These are phyloP conservation scores for Diplodia intermedia DNA, from an alignment of 2,329 filamentous ascomycete species.

Conservation along the genomic window DNA sequence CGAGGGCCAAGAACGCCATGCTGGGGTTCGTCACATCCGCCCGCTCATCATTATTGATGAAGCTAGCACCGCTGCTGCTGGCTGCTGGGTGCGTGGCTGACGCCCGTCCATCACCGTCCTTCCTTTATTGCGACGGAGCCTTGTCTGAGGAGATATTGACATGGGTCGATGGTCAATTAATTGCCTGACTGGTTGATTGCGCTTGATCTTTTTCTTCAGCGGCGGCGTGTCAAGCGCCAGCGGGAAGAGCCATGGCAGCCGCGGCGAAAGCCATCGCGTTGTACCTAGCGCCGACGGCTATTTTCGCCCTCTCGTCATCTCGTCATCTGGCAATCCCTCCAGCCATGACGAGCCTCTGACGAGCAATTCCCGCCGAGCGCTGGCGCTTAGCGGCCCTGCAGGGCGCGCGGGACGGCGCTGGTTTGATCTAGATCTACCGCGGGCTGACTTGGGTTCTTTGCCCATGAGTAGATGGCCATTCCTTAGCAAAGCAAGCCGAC, in stretches of 20 bases:
- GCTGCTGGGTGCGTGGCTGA: not conserved
- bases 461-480: not conserved
- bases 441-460: not conserved
- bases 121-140: constrained; percentile 10
- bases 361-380: not conserved
- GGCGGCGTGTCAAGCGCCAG: not conserved
- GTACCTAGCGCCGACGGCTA: not conserved
- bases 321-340: not conserved
- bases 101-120: constrained; percentile 13
- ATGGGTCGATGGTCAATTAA: constrained; percentile 15
- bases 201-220: constrained; percentile 1
- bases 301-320: not conserved
- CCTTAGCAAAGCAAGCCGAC: constrained; percentile 1
- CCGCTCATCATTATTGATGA: constrained; percentile 1
- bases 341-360: not conserved
- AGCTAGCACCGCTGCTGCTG: not conserved
- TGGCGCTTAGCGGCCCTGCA: not conserved
- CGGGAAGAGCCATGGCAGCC: constrained; percentile 2
- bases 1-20: not conserved
- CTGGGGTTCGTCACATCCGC: constrained; percentile 1
- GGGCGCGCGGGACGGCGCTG: constrained; percentile 8
- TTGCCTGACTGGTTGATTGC: constrained; percentile 13
- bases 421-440: constrained; percentile 12
- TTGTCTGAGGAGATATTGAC: constrained; percentile 13
- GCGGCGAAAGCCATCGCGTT: not conserved